Conservation (phyloP, 2,329 filamentous ascomycete genomes). For the Pestalotiopsis sp. region DNA sequence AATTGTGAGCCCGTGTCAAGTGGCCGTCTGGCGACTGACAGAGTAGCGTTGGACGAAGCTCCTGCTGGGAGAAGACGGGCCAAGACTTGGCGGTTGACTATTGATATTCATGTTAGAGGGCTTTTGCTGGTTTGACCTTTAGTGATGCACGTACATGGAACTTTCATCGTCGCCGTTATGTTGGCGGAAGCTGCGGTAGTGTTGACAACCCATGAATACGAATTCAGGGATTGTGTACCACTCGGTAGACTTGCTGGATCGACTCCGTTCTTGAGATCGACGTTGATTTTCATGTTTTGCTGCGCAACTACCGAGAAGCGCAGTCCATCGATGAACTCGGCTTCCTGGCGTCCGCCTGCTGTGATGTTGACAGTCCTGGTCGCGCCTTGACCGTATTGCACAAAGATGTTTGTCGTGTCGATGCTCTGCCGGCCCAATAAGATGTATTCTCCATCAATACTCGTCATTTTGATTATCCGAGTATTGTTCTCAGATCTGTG, state of each 20-base stretch:
- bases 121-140: neutral
- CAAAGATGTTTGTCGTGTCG: conserved; percentile 1
- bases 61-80: neutral
- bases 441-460: conserved; percentile 1
- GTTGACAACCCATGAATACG: neutral
- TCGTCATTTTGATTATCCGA: conserved; percentile 8
- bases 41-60: neutral
- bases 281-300: neutral
- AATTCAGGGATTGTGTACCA: neutral
- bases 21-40: neutral
- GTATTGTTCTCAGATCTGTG: conserved; percentile 9
- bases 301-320: neutral
- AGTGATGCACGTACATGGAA: neutral
- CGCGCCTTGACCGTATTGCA: conserved; percentile 2
- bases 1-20: neutral
- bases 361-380: conserved; percentile 9
- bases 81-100: conserved; percentile 5
- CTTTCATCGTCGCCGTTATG: neutral
- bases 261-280: conserved; percentile 4
- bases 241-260: neutral
- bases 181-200: neutral
- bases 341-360: conserved; percentile 1
- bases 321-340: conserved; percentile 2
- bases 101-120: neutral
- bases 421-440: neutral